Evolutionary conservation across 116 monocot genomes (phyloP), one percentile per base, ranked within the genome.

Genomic region (Cymodocea nodosa): DNA sequence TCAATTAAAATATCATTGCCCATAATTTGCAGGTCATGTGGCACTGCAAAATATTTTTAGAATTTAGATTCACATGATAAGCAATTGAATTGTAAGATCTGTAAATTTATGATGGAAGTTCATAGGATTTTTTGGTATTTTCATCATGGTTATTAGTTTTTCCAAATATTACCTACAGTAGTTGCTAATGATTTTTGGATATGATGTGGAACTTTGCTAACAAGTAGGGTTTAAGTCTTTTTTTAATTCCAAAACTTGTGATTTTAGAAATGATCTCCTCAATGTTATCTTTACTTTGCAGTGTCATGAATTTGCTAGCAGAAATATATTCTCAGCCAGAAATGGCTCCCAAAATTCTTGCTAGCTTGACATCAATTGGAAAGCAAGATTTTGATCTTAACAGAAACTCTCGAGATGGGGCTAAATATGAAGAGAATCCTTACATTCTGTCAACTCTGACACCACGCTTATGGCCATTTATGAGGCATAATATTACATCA

Each of bases 271-370:
- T 62, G 37, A 62, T 37, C 40, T n/a, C 36, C 37, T 35, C 2
- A 62, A 35, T 62, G 6, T 7, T 18, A 20, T 17, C 50, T 60
- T 78, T 78, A 7, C 35, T 12, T 68, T 81, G 74, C 80, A 97
- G 97, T 77, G 92, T 97, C 19, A 97, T 97, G 97, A 91, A 88
- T 79, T 82, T 97, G 78, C 75, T 97, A 70, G 83, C 97, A 36
- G 97, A 97, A 76, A 80, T 97, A 74, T 92, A 97, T 82, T 84
- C 97, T 62, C 97, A 91, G 52, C 85, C 85, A 66, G 83, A 84
- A 66, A 87, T 97, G 82, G 80, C 84, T 59, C 94, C 84, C 13
- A 84, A 87, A 67, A 85, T 91, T 83, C 68, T 85, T 50, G 85
- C 54, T 17, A 76, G 57, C 63, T 34, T 69, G 58, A 73, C 52